Base-by-base conservation (phyloP, 495 filamentous ascomycete species). In the Alectoria sarmentosa region DNA sequence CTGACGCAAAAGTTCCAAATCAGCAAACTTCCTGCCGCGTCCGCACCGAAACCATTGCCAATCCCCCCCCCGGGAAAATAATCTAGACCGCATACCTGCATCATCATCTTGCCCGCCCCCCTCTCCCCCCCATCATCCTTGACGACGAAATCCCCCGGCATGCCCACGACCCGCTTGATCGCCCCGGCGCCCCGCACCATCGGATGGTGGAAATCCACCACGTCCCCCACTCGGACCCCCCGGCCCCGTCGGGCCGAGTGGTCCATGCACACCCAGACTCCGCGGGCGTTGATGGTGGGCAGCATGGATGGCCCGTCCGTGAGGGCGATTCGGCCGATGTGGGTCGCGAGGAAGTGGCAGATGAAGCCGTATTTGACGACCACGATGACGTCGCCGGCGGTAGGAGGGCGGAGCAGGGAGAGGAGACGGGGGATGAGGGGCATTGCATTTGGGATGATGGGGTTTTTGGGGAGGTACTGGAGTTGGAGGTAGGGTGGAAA, bases 101-200 rank as follows among this genome's bases (percentile, higher is more conserved):
- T 82, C 90, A 96, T 95, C 67, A 76, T 78, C 65, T 79, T 75
- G 54, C 69, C 71, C n/a, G n/a, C n/a, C n/a, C n/a, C n/a, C 65
- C 68, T 69, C 67, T 80, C 71, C 54, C 66, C 72, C 58, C 70
- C 75, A 39, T 34, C 54, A 74, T 91, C 84, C 65, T 82, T 78
- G 66, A 90, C 76, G 39, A 97, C 91, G 76, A 94, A 96, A 76
- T 98, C 94, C 19, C 94, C 94, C 17, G 85, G 85, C 82, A 97
- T 76, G 4, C 92, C 94, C 36, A 97, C 68, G 28, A 98, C 86
- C 64, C 94, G 78, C 79, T 98, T 98, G 14, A 88, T 77, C 19
- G 80, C 89, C 58, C 83, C 74, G 34, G 81, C 78, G n/a, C 82
- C 82, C 58, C 80, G 72, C 52, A 87, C 84, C 42, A 84, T 77